Evolutionary conservation across 805 yeast species (phyloP).

Genomic region (Metschnikowia dekortorum): DNA sequence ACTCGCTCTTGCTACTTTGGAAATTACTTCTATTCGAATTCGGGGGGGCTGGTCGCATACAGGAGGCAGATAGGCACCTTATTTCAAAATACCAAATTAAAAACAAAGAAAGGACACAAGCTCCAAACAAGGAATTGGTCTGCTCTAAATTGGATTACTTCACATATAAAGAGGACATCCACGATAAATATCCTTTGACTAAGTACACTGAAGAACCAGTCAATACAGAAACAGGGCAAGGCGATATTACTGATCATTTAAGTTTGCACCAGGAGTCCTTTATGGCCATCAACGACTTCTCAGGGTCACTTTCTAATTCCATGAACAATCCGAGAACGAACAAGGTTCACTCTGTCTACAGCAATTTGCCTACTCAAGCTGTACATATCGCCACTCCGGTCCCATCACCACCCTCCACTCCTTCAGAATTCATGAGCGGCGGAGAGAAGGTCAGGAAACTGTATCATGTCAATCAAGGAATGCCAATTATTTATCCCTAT

Average conservation of each 20-base stretch:
- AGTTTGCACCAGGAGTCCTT: constrained; percentile 12
- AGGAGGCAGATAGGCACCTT: constrained; percentile 44
- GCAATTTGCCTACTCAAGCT: constrained; percentile 48
- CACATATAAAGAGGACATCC: constrained; percentile 69
- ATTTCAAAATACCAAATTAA: constrained; percentile 36
- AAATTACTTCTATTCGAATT: constrained; percentile 55
- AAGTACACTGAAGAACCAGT: not conserved
- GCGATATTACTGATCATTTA: not conserved
- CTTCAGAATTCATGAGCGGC: constrained; percentile 43
- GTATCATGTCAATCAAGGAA: constrained; percentile 61
- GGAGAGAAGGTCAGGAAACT: constrained; percentile 49
- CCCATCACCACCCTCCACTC: constrained; percentile 66
- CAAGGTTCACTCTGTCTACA: constrained; percentile 39
- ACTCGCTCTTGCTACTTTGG: constrained; percentile 50
- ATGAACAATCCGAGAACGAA: constrained; percentile 56
- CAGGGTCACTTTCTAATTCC: constrained; percentile 55
- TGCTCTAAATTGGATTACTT: constrained; percentile 86
- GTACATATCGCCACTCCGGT: constrained; percentile 83
- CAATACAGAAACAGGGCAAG: not conserved
- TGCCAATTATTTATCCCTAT: constrained; percentile 63
- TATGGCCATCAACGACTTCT: constrained; percentile 39
- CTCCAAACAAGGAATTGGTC: constrained; percentile 24
- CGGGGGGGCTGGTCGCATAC: constrained; percentile 48
- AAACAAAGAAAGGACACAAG: constrained; percentile 18
- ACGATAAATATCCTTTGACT: constrained; percentile 70